phyloP scores from a whole-genome alignment of 2,329 filamentous ascomycete genomes.

The Claviceps quebecensis region DNA sequence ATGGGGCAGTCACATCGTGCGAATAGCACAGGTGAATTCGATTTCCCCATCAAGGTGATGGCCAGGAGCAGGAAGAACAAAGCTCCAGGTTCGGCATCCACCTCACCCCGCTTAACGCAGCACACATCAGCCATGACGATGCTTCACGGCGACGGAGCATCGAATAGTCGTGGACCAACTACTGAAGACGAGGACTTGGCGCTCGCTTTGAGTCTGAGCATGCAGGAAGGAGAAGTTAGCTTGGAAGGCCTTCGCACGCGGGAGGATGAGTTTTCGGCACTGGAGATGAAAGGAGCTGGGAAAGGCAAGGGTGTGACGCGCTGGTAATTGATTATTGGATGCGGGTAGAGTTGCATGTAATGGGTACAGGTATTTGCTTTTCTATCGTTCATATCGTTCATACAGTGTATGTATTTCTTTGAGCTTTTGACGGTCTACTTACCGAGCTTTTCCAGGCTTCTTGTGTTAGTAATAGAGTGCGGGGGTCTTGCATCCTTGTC shows the following conservation, averaged over 20 bases:
- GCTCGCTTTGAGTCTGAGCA: slow-evolving; percentile 44
- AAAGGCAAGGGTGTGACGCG: slow-evolving; percentile 26
- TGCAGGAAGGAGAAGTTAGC: slow-evolving; percentile 34
- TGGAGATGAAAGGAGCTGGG: slow-evolving; percentile 26
- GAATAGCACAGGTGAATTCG: slow-evolving; percentile 33
- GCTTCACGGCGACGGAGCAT: slow-evolving; percentile 5
- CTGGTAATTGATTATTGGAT: slow-evolving; percentile 5
- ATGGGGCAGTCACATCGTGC: slow-evolving; percentile 29
- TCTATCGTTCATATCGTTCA: too few species aligned
- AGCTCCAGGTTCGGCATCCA: slow-evolving; percentile 16
- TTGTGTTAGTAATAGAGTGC: too few species aligned
- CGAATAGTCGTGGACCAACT: not conserved
- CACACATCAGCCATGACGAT: slow-evolving; percentile 18
- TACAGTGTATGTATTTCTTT: too few species aligned
- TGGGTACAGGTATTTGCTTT: too few species aligned
- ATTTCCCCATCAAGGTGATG: slow-evolving; percentile 37
- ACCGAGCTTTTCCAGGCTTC: too few species aligned
- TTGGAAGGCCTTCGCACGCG: slow-evolving; percentile 5
- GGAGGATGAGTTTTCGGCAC: slow-evolving; percentile 26
- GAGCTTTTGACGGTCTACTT: too few species aligned
- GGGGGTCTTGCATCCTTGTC: too few species aligned
- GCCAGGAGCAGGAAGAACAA: slow-evolving; percentile 27
- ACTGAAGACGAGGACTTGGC: slow-evolving; percentile 42
- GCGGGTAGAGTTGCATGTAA: too few species aligned
- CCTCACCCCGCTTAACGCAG: slow-evolving; percentile 21